These are phyloP conservation scores for Coemansia erecta DNA, from an alignment of 192 early-diverging fungal genomes.

Conservation along the genomic window DNA sequence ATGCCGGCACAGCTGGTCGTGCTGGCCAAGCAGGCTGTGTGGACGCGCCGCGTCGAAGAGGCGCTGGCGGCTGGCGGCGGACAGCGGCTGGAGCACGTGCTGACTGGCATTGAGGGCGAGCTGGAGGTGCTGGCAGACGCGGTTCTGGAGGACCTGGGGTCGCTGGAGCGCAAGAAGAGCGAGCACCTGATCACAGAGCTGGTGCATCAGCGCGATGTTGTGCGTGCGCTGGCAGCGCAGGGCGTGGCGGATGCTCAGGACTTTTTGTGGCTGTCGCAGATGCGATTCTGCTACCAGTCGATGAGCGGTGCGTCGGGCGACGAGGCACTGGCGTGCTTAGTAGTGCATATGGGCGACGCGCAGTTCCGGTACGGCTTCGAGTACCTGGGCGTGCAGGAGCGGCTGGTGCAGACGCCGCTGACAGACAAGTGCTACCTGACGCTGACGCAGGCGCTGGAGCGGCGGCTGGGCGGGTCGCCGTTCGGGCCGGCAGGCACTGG, in stretches of 20 bases:
- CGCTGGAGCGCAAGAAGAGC: slow-evolving; percentile 88
- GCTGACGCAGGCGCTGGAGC: slow-evolving; percentile 93
- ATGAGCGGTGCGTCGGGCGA: slow-evolving; percentile 50
- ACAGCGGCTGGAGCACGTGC: slow-evolving; percentile 54
- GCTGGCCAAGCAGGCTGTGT: slow-evolving; percentile 82
- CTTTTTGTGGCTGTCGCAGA: slow-evolving; percentile 95
- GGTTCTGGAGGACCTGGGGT: slow-evolving; percentile 81
- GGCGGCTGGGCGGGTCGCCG: slow-evolving; percentile 91
- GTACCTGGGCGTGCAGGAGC: slow-evolving; percentile 95
- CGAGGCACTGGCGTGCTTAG: slow-evolving; percentile 71
- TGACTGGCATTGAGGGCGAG: slow-evolving; percentile 64
- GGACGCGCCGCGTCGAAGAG: slow-evolving; percentile 86
- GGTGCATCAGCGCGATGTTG: slow-evolving; percentile 96
- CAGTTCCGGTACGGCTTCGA: slow-evolving; percentile 96
- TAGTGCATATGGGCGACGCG: slow-evolving; percentile 91
- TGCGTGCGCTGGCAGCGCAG: slow-evolving; percentile 62
- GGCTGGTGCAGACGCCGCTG: slow-evolving; percentile 97
- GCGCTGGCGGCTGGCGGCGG: slow-evolving; percentile 54
- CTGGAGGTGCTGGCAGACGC: slow-evolving; percentile 89
- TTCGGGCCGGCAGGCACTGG: slow-evolving; percentile 99
- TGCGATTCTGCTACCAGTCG: slow-evolving; percentile 82
- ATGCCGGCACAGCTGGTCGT: slow-evolving; percentile 94
- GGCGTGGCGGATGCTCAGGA: slow-evolving; percentile 62
- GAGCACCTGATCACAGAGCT: slow-evolving; percentile 99
- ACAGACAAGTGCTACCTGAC: slow-evolving; percentile 99